A percentile compares a stretch with the other conserved stretches of the same genome.
Conservation (phyloP, 495 filamentous ascomycete genomes). For the Talaromyces ruber region DNA sequence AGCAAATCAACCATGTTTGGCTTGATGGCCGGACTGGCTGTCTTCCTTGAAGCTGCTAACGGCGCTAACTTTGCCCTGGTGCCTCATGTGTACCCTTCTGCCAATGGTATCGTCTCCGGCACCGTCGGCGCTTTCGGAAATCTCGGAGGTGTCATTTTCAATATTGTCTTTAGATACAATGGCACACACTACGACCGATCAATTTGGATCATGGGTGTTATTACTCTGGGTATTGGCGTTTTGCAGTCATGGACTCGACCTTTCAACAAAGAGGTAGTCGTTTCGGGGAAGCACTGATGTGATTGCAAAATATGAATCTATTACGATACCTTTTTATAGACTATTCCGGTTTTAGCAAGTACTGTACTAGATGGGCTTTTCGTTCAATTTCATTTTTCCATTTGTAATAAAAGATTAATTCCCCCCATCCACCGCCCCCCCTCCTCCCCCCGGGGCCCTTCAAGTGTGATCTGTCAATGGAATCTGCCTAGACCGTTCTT, state of each 20-base stretch:
- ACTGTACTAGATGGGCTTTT: not conserved
- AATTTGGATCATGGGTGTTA: constrained; percentile 78
- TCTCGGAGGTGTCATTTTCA: constrained; percentile 77
- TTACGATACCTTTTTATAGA: not conserved
- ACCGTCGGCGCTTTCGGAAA: constrained; percentile 74
- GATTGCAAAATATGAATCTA: not conserved
- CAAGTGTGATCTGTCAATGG: not conserved
- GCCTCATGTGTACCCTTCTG: constrained; percentile 73
- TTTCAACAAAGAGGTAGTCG: constrained; percentile 18
- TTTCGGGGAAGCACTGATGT: not conserved
- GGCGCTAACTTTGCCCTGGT: constrained; percentile 80
- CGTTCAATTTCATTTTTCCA: not conserved
- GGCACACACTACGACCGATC: constrained; percentile 55
- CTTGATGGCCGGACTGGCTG: constrained; percentile 60
- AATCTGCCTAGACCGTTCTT: not conserved
- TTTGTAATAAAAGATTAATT: too few species aligned
- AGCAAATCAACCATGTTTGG: constrained; percentile 62
- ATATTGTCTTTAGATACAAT: constrained; percentile 75
- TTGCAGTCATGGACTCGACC: constrained; percentile 64
- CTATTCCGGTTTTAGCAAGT: not conserved
- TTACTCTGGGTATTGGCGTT: constrained; percentile 60
- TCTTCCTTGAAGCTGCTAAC: constrained; percentile 80
- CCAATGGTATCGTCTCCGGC: constrained; percentile 69
- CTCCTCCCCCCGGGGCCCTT: too few species aligned
- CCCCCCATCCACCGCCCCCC: too few species aligned